Evolutionary conservation across 306 rosid species (phyloP).

Genomic region (peach (Prunus persica)): Prunus_persica_NCBIv2 NC_034012.1:15560001-15560500

Average conservation of each 20-base stretch:
- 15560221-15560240: slow-evolving; percentile 2
- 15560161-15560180: slow-evolving; percentile 66
- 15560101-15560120: slow-evolving; percentile 57
- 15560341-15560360: slow-evolving; percentile 72
- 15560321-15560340: slow-evolving; percentile 56
- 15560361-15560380: slow-evolving; percentile 58
- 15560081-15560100: slow-evolving; percentile 55
- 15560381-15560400: slow-evolving; percentile 49
- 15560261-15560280: slow-evolving; percentile 37
- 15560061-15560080: slow-evolving; percentile 77
- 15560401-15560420: slow-evolving; percentile 33
- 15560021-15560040: slow-evolving; percentile 24
- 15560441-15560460: slow-evolving; percentile 59
- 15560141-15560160: slow-evolving; percentile 63
- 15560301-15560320: slow-evolving; percentile 60
- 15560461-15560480: slow-evolving; percentile 17
- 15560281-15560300: slow-evolving; percentile 63
- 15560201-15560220: background rate
- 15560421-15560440: slow-evolving; percentile 46
- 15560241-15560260: background rate
- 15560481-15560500: background rate
- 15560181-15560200: slow-evolving; percentile 50
- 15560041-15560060: slow-evolving; percentile 66
- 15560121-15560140: slow-evolving; percentile 70
- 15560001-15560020: too few relatives aligned